Evolutionary conservation across 73 alveolate genomes (phyloP), one percentile per base, ranked within the genome.

Genomic region (Paramecium biaurelia): DNA sequence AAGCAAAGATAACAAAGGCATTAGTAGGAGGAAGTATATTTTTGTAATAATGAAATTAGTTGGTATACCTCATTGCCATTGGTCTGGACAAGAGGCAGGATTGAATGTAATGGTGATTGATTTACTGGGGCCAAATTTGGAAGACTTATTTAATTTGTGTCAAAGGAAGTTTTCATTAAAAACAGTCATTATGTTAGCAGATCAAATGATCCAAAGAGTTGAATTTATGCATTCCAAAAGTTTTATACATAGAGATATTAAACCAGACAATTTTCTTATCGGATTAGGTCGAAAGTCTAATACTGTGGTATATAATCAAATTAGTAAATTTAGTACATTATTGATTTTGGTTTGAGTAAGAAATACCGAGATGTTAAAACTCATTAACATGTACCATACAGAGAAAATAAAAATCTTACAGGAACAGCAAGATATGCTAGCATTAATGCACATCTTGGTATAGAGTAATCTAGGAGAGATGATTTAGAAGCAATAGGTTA

Each of bases 91-190:
- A 70, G 96, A 96, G 37, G 97, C 96, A 37, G 99, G 95, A 56
- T 93, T 89, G 76, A 95, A 96, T 90, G 93, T 93, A 38, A 95
- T 97, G 98, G 96, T 97, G 3, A 96, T 97, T 58, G 98, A 95
- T 32, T 85, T 97, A 14, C 92, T 97, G 21, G 99, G 99, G 15
- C 98, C 99, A 6, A 94, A 97, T 42, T 92, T 97, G n/a, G 98
- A 97, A 89, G 98, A 97, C 92, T 92, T 97, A 20, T 97, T 96
- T 94, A 96, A 95, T 84, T 96, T 96, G 26, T 96, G 98, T 86
- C 96, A 96, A 38, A 94, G 96, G 58, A 85, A 93, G 76, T 94
- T 97, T 89, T 92, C 98, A 15, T 63, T 97, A 21, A 96, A 97
- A 72, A 95, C 98, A 14, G 96, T 89, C 4, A 89, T 95, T 15